Evolutionary conservation across 1,139 yeast species (phyloP), one percentile per base, ranked within the genome.

Genomic region (Saccharomycopsis hybrid): DNA sequence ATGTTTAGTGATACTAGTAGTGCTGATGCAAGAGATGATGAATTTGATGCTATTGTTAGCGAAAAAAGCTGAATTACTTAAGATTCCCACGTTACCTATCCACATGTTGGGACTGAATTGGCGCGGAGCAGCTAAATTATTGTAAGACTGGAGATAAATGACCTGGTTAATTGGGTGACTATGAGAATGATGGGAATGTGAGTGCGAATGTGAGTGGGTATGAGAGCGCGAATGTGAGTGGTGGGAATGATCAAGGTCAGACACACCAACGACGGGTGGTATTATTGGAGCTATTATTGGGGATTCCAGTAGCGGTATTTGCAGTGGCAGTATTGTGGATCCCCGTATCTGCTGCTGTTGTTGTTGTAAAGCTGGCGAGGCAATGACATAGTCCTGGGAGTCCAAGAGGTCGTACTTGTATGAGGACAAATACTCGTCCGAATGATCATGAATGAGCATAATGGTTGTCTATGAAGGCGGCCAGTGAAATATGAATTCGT

Each of bases 31-130:
- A 4, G 43, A 7, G 25, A 45, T 39, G 28, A 45, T 25, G 25
- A 38, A 18, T n/a, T 38, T 45, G 36, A 45, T 24, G 24, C 27
- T n/a, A 7, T 11, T 33, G 42, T 7, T 9, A n/a, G 32, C 44
- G 31, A 44, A 35, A 24, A 44, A 44, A 4, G n/a, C 38, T n/a
- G 47, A 30, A 24, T 44, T 36, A 5, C 11, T 11, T 18, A 44
- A 27, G 29, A 24, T 24, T 3, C n/a, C 9, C 25, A 24, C 18
- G 44, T 27, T 30, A 5, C 47, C 47, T 7, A 44, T 9, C 44
- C 44, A 44, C 4, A 44, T n/a, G 25, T 18, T 8, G n/a, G 41
- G 42, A 27, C 18, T 11, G 31, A 44, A 36, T 27, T 44, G 47
- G 24, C 24, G 39, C 7, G 39, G 39, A 18, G 18, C 18, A 18